Base-by-base conservation (phyloP, 768 basidiomycete genomes). In the Harrya chromipes region DNA sequence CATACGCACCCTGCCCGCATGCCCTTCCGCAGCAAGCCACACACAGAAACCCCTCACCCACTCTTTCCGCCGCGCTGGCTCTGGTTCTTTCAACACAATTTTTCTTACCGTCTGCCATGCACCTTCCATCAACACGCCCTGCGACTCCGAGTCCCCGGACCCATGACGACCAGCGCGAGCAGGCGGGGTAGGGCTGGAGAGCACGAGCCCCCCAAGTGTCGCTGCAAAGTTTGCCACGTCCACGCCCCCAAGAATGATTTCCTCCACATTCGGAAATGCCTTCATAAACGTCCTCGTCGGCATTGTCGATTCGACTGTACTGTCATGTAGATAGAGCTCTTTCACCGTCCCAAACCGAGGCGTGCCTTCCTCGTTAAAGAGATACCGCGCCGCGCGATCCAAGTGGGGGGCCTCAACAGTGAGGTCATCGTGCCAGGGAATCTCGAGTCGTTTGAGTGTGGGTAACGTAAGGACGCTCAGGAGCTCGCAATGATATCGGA, bases 361-460 rank as follows among this genome's bases (percentile, higher is more conserved):
- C 11, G 17, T 27, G 29, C 57, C 49, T n/a, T 52, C 29, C 2
- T 3, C 47, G 13, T 57, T 17, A 9, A 56, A 50, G n/a, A 59
- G 40, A 39, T 52, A 63, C 13, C 40, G 14, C 5, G 49, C 29
- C 4, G 39, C 35, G 2, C 33, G 58, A 29, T 63, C 29, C 5
- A 11, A 21, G 14, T 26, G 14, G 14, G 47, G 35, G n/a, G 37
- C 17, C 50, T 52, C 54, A 2, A 49, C 45, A 2, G 43, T 21
- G 33, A 63, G 53, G 27, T 54, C 52, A 2, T 61, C 53, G 16
- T 55, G 52, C 57, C 54, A 61, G 3, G 49, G 57, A 21, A 60
- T 51, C 33, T 56, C 57, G 23, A 61, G 52, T 21, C 13, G 48
- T 37, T 40, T 49, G 23, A 57, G 52, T 20, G 12, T 29, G 6